Conservation (phyloP, 108 stramenopile genomes). For the Pseudonitzschia multiseries region DNA sequence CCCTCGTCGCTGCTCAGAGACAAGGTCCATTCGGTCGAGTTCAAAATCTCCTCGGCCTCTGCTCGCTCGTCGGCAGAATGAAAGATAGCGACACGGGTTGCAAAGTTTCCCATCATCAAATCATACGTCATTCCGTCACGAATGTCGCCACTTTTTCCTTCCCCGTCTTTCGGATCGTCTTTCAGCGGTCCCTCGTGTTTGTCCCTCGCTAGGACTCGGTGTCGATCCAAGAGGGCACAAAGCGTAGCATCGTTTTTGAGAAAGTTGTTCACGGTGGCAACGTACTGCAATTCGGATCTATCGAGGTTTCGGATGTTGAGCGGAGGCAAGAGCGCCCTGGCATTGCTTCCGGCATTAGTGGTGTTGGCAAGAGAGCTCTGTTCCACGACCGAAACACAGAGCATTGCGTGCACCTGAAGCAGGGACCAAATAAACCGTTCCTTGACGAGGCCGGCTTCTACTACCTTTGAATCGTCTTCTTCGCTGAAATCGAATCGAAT, state of each 20-base stretch:
- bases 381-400: constrained; percentile 83
- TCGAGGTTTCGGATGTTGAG: constrained; percentile 77
- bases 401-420: constrained; percentile 83
- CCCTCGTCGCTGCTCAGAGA: constrained; percentile 54
- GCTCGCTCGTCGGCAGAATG: constrained; percentile 70
- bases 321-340: constrained; percentile 53
- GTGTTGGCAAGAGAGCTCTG: constrained; percentile 47
- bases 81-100: constrained; percentile 70
- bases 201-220: constrained; percentile 47
- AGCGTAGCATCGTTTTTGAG: constrained; percentile 56
- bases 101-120: constrained; percentile 89
- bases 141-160: constrained; percentile 45
- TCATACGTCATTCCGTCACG: constrained; percentile 79
- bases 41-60: constrained; percentile 84
- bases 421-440: constrained; percentile 84
- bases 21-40: constrained; percentile 61
- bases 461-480: constrained; percentile 48
- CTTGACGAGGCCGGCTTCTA: constrained; percentile 60
- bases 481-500: constrained; percentile 77
- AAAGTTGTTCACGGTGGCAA: constrained; percentile 80
- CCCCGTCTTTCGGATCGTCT: constrained; percentile 52
- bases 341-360: constrained; percentile 30
- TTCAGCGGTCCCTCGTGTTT: constrained; percentile 28
- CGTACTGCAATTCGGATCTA: constrained; percentile 80
- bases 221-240: constrained; percentile 72